Evolutionary conservation across 169 alveolate genomes (phyloP).

Genomic region (Ichthyophthirius multifiliis): DNA sequence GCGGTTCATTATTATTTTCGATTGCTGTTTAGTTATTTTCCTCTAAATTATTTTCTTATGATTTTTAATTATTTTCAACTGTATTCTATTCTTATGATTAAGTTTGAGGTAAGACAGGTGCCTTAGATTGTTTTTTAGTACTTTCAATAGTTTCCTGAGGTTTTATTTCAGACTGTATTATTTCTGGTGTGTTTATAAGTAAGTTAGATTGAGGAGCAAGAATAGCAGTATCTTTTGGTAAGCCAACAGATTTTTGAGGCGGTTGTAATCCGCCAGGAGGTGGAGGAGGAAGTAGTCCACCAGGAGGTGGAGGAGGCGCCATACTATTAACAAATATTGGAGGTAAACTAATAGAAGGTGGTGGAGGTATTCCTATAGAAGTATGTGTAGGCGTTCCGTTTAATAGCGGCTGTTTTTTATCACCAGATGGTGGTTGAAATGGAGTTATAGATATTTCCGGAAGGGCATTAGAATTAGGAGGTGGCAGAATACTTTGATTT

Average conservation of each 20-base stretch:
- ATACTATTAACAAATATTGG: not conserved
- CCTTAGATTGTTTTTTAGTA: no score
- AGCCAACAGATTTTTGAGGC: no score
- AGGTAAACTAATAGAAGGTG: not conserved
- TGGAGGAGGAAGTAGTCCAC: not conserved
- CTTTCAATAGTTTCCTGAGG: no score
- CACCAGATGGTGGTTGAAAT: not conserved
- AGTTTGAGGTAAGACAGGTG: not conserved
- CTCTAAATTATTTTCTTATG: no score
- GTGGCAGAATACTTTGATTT: not conserved
- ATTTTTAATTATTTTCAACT: no score
- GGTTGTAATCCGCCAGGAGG: no score
- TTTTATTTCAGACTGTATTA: no score
- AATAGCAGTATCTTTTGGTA: no score
- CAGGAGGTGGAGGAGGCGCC: constrained; percentile 15
- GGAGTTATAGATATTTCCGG: not conserved
- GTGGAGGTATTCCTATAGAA: not conserved
- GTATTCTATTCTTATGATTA: no score
- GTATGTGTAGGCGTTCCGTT: not conserved
- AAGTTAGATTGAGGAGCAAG: no score
- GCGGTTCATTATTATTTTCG: not conserved
- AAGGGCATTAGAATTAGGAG: not conserved
- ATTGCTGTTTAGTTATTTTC: no score
- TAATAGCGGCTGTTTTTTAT: not conserved
- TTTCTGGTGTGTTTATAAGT: no score